Evolutionary conservation across 1,139 yeast species (phyloP), one percentile per base, ranked within the genome.

Genomic region (Scheffersomyces cryptocercus): DNA sequence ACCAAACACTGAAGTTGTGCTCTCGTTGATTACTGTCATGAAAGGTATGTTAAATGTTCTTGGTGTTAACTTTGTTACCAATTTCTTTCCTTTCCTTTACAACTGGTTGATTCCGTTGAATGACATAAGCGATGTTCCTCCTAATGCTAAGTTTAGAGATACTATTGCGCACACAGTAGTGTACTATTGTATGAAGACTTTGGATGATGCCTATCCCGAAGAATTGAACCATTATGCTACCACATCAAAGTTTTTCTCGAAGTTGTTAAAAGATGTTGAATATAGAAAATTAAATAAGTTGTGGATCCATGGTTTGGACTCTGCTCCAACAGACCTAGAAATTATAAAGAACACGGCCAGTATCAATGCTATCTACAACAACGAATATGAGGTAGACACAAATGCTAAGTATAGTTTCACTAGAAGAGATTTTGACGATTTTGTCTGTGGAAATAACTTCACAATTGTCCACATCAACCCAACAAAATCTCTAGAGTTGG

Each of bases 41-140:
- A 61, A 61, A 12, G 55, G 59, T 20, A 54, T 77, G 51, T 49
- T 65, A 13, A 47, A 53, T 1, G 64, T 64, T 28, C 68, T 72
- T 46, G 84, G 83, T 1, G 56, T 77, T 42, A 79, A 79, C 49
- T 73, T 77, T 33, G 52, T 75, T 12, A 65, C 62, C 46, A 77
- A 77, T 52, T 75, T 70, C 40, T 51, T 78, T 7, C 79, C 82
- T 5, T 76, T 70, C 52, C 74, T 76, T 52, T 69, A 67, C 49
- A 71, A 70, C 47, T 78, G 83, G 82, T 65, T 67, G 38, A 46
- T 68, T 36, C 56, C 62, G 11, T 44, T 52, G 15, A 35, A 47
- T 10, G 45, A 48, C 12, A 31, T 31, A 2, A 31, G 35, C 8
- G 54, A 52, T 26, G 50, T 54, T 30, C 45, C 47, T 5, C 53